phyloP scores from a whole-genome alignment of 768 basidiomycete genomes.

The Auriscalpium microsporum region DNA sequence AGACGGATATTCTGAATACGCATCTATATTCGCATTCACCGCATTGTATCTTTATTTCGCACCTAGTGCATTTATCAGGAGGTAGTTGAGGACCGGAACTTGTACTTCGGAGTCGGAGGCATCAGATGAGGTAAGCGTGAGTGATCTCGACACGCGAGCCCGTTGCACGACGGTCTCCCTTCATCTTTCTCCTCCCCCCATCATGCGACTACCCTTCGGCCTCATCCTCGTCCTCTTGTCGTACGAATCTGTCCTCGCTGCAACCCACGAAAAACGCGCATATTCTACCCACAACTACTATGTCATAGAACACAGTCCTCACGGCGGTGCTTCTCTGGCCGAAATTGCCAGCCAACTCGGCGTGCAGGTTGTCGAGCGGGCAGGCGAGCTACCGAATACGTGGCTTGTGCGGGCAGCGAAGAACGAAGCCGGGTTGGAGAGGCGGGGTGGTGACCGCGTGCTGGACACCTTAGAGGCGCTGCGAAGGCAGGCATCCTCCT shows the following conservation, averaged over 20 bases:
- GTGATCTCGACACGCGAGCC: not conserved
- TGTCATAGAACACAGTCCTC: slow-evolving; percentile 58
- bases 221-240: slow-evolving; percentile 23
- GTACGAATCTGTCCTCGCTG: slow-evolving; percentile 23
- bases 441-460: slow-evolving; percentile 37
- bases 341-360: slow-evolving; percentile 55
- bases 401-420: slow-evolving; percentile 72
- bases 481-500: slow-evolving; percentile 21
- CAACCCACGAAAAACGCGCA: slow-evolving; percentile 38
- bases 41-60: no score
- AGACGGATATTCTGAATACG: no score
- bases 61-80: no score
- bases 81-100: no score
- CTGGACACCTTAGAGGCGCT: slow-evolving; percentile 41
- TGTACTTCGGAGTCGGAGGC: no score
- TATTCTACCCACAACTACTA: slow-evolving; percentile 78
- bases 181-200: not conserved
- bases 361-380: slow-evolving; percentile 81
- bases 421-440: slow-evolving; percentile 20
- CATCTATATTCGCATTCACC: no score
- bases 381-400: slow-evolving; percentile 71
- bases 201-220: slow-evolving; percentile 16
- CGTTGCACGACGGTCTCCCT: not conserved
- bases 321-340: slow-evolving; percentile 41
- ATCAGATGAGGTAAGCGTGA: no score